Base-by-base conservation (phyloP, 2,329 filamentous ascomycete species). In the Ceratocystis ficicola region DNA sequence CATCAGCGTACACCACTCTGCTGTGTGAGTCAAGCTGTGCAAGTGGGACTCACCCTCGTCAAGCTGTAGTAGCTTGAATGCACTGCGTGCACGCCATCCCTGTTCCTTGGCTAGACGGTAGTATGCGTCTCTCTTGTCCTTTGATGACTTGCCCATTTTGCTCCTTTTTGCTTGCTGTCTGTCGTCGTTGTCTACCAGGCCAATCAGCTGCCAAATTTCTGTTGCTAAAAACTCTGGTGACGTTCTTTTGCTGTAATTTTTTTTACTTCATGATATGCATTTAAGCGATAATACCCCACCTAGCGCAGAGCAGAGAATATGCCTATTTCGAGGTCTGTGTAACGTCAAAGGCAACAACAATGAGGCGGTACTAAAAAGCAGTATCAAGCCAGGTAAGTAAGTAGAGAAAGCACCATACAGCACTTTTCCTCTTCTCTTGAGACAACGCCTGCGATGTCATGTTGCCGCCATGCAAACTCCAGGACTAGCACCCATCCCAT, bases 31-130 rank as follows among this genome's bases (percentile, higher is more conserved):
- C 63, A 22, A 60, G 46, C 5, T 41, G 61, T 64, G 66, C 60
- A 62, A 52, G 32, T 62, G 15, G 36, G 44, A 68, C 71, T 68
- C 67, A 85, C 84, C 84, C 78, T 87, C 91, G 74, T 99, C 92
- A 28, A 99, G 85, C 76, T 99, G 94, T 12, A 99, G 85, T 28
- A 99, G 84, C 77, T 99, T 99, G 80, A 96, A 99, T 7, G 94
- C 94, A 70, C 91, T 96, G 67, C 94, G 84, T 32, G 94, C 94
- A 44, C 94, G 89, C 93, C 94, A 99, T 69, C 95, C 95, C 79
- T 99, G 94, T 76, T 99, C 94, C 77, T 99, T 99, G 20, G 94
- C 94, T 7, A 99, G 88, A 65, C 94, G 85, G 73, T 99, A 99
- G 77, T 99, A 99, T 59, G 92, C 92, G 75, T 99, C 94, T 64